Percentiles rank a stretch among this genome's conserved stretches.
phyloP scores from a whole-genome alignment of 163 green algal species.

The Dunaliella salina region DNA sequence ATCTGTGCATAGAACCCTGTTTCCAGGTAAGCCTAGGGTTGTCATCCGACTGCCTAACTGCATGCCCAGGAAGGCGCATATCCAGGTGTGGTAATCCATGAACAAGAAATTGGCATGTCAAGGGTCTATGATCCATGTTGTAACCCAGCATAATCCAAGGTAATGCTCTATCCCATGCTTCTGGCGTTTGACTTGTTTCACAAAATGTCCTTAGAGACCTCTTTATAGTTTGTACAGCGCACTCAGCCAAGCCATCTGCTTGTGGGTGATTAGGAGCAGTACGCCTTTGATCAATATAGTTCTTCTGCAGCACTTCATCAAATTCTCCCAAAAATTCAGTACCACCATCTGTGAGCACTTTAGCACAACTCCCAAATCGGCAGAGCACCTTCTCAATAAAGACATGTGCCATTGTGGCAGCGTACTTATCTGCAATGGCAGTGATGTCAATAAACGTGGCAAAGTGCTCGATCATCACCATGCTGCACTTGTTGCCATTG shows the following conservation, averaged over 20 bases:
- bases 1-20: too few relatives aligned
- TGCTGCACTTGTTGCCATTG: constrained; percentile 30
- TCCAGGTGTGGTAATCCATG: too few relatives aligned
- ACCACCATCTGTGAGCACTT: constrained; percentile 35
- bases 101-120: too few relatives aligned
- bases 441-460: constrained; percentile 29
- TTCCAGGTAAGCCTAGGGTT: too few relatives aligned
- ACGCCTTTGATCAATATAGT: too few relatives aligned
- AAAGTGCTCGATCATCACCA: constrained; percentile 38
- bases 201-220: constrained; percentile 12
- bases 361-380: constrained; percentile 18
- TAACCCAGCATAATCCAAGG: constrained; percentile 29
- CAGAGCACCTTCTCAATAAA: constrained; percentile 23
- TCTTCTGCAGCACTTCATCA: constrained; percentile 9
- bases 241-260: too few relatives aligned
- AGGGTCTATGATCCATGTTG: too few relatives aligned
- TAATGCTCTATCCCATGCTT: constrained; percentile 15
- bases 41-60: too few relatives aligned
- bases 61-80: too few relatives aligned
- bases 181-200: neutral
- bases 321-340: constrained; percentile 29
- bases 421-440: constrained; percentile 20
- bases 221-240: constrained; percentile 15
- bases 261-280: too few relatives aligned
- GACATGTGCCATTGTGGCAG: neutral